Evolutionary conservation across 768 basidiomycete species (phyloP), one percentile per base, ranked within the genome.

Genomic region (Tulasnella sp.): DNA sequence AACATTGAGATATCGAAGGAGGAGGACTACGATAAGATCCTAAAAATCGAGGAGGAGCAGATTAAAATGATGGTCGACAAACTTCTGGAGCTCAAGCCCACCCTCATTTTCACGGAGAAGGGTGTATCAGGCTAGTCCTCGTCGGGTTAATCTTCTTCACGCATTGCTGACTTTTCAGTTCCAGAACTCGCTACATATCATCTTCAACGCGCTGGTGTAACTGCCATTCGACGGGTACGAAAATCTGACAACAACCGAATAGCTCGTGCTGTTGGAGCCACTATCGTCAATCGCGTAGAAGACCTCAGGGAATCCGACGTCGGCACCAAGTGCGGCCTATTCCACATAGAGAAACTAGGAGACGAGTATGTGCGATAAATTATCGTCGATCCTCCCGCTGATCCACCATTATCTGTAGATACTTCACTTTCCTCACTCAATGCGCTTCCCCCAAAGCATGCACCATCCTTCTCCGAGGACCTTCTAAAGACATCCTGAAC

Each of bases 241-340:
- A 99, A 99, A 84, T 96, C 95, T 3, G 97, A 99, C 83, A 98
- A 99, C 86, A 99, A 99, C 84, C 93, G 97, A 67, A 93, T 99
- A 79, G 97, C 97, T 0, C 91, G 97, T 34, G 96, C 96, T 0
- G 91, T 93, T 49, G 96, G 96, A 31, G 97, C 94, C 1, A 98
- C 95, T 38, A 98, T 99, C 83, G 94, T 99, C 78, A 99, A 99
- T 84, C 90, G 96, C 19, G 87, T 96, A 29, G 97, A 99, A 81
- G 97, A 99, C 82, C 86, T 99, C 42, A 89, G 96, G 29, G 97
- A 97, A 80, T 83, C 89, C 0, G 97, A 99, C 80, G 87, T 99
- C 68, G 97, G 97, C 22, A 96, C 94, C 0, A 85, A 90, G 74
- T 99, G 97, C 82, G 97, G 97, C 0, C 86, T 97, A n/a, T 99